Conservation (phyloP, 257 asterid genomes). For the Solanum infundibuliforme region DNA sequence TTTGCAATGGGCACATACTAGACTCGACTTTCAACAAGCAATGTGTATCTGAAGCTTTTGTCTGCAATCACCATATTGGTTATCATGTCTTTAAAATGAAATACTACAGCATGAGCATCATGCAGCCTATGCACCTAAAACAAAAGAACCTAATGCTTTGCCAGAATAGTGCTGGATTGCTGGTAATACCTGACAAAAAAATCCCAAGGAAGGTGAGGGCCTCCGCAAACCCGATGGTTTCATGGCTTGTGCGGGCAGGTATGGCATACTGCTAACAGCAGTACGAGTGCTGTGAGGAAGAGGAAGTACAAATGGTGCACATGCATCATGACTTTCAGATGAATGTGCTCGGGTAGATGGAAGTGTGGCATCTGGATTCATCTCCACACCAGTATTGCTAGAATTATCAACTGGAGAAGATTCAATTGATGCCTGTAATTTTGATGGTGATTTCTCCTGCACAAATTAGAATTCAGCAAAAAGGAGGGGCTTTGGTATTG, state of each 20-base stretch:
- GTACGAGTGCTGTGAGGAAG: conserved; percentile 22
- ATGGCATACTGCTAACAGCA: conserved; percentile 24
- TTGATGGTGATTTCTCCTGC: conserved; percentile 38
- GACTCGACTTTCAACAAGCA: conserved; percentile 23
- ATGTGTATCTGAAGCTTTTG: conserved; percentile 40
- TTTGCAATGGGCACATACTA: conserved; percentile 22
- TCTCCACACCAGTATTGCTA: conserved; percentile 24
- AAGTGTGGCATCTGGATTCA: conserved; percentile 15
- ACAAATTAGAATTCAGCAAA: background rate
- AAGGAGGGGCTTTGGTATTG: background rate
- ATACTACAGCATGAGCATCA: background rate
- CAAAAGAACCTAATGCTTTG: background rate
- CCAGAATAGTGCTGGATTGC: background rate
- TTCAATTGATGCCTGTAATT: conserved; percentile 19
- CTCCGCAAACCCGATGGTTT: conserved; percentile 83
- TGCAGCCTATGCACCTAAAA: conserved; percentile 11
- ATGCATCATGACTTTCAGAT: conserved; percentile 22
- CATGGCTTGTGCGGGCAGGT: conserved; percentile 19
- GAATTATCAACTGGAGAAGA: conserved; percentile 23
- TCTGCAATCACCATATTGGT: conserved; percentile 34
- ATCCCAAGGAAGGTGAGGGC: conserved; percentile 96
- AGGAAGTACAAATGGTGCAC: conserved; percentile 13
- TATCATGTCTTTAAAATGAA: background rate
- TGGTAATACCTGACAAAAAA: conserved; percentile 65
- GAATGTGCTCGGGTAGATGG: conserved; percentile 19